Base-by-base conservation (phyloP, 1,139 yeast genomes). In the Yamadazyma trypodendri region DNA sequence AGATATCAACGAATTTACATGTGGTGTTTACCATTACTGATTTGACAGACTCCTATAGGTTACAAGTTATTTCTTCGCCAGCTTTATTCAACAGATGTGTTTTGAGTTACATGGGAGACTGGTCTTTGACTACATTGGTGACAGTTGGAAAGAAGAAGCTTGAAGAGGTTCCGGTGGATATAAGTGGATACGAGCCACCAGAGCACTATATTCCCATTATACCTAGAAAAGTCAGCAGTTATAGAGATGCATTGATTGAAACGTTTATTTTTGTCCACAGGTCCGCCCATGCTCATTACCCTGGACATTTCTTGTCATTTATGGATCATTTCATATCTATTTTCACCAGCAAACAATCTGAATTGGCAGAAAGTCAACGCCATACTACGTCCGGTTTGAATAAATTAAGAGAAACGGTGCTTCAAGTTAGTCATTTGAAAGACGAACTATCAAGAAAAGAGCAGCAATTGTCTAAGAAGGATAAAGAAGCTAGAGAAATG, bases 11-110 rank as follows among this genome's bases (percentile, higher is more conserved):
- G 24, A 87, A 89, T 47, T 63, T 92, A 24, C 97, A 92, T 56
- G 90, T 90, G 18, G 77, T 89, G 0, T 88, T 90, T 53, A 86
- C 89, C 0, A 75, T 88, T 49, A 76, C 79, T 43, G 83, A 82
- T 10, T 74, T 82, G 3, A 61, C 65, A 4, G 58, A 61, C 21
- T 60, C 60, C 1, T 52, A 63, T 1, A 59, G 49, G 23, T 56
- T 65, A 2, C 60, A 62, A 13, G 72, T 81, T 3, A 71, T 84
- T 5, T 72, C 90, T 0, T 90, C 97, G 0, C 96, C 97, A 0
- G 97, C 98, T 0, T 63, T 92, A 28, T 84, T 88, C 61, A 92
- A 92, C 54, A 70, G 98, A 52, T 92, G 97, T 65, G 95, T 88
- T 3, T 61, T 90, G 29, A 80, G 83, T 53, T 88, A 95, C 90